A percentile compares a stretch with the other conserved stretches of the same genome.
phyloP scores from a whole-genome alignment of 140 eudicot species.

The Cichorium intybus region DNA sequence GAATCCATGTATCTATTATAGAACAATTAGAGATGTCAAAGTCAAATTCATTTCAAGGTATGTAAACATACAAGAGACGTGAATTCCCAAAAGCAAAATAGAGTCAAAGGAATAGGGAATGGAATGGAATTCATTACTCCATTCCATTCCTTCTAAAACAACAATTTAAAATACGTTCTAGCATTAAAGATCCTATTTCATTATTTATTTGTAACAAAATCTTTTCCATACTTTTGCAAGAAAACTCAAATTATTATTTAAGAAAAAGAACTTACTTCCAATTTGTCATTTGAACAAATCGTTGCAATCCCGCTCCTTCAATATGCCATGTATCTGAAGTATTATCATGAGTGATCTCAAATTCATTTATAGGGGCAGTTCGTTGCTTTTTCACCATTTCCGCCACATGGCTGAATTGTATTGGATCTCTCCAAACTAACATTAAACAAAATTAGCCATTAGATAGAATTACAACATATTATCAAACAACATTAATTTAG shows the following conservation, averaged over 20 bases:
- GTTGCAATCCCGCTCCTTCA: conserved; percentile 77
- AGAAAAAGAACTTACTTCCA: conserved; percentile 60
- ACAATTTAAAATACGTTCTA: not conserved
- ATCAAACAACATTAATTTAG: not conserved
- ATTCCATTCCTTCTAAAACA: not conserved
- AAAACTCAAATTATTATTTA: too few species aligned
- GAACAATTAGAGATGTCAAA: conserved; percentile 11
- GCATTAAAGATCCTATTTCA: not conserved
- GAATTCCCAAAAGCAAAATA: too few species aligned
- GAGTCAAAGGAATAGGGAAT: too few species aligned
- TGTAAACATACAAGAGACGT: too few species aligned
- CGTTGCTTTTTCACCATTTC: conserved; percentile 82
- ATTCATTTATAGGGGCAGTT: conserved; percentile 69
- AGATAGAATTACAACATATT: not conserved
- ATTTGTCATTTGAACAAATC: conserved; percentile 97
- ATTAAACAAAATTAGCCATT: not conserved
- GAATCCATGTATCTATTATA: conserved; percentile 72
- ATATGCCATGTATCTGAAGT: conserved; percentile 67
- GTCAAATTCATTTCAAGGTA: not conserved
- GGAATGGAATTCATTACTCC: too few species aligned
- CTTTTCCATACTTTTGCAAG: not conserved
- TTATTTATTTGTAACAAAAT: too few species aligned
- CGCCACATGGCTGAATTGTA: conserved; percentile 73
- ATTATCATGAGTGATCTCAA: conserved; percentile 71
- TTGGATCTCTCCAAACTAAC: conserved; percentile 47